Percentiles rank a stretch among this genome's conserved stretches.
Conservation (phyloP, 1,284 basidiomycete species). For the Agaricales sp. region DNA sequence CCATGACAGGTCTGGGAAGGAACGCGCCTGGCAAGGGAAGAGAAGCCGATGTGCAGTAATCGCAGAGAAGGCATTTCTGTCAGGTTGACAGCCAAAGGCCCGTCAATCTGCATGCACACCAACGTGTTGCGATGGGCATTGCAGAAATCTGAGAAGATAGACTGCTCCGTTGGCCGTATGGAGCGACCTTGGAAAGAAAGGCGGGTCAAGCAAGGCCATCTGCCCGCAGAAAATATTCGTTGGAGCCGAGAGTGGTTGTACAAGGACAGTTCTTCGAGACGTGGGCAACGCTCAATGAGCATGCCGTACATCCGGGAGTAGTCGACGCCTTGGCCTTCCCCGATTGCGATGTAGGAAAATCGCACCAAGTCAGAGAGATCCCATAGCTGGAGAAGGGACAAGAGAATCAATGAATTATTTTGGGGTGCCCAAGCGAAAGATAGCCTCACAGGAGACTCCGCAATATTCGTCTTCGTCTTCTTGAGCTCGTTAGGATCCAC, state of each 20-base stretch:
- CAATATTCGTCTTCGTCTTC: background rate
- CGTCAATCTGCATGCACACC: background rate
- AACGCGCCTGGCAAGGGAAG: background rate
- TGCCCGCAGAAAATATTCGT: background rate
- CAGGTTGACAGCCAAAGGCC: background rate
- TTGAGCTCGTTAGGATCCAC: conserved; percentile 1
- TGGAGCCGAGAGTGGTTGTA: background rate
- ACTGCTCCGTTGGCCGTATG: background rate
- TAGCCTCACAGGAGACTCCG: background rate
- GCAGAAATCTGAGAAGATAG: background rate
- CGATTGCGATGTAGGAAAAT: background rate
- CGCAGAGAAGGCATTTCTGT: background rate
- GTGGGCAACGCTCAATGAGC: background rate
- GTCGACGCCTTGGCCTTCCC: background rate
- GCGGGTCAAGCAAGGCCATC: background rate
- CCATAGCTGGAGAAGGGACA: background rate
- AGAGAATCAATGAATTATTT: background rate
- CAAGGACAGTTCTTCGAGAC: background rate
- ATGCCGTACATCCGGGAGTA: background rate
- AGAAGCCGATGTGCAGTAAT: background rate
- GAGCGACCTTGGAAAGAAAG: background rate
- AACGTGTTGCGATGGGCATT: background rate
- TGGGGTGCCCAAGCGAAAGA: background rate
- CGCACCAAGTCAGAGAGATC: background rate
- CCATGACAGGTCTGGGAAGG: background rate